A percentile compares a stretch with the other conserved stretches of the same genome.
These are phyloP conservation scores for Cladosporium cucumerinum DNA, from an alignment of 2,329 filamentous ascomycete species.

Conservation along the genomic window DNA sequence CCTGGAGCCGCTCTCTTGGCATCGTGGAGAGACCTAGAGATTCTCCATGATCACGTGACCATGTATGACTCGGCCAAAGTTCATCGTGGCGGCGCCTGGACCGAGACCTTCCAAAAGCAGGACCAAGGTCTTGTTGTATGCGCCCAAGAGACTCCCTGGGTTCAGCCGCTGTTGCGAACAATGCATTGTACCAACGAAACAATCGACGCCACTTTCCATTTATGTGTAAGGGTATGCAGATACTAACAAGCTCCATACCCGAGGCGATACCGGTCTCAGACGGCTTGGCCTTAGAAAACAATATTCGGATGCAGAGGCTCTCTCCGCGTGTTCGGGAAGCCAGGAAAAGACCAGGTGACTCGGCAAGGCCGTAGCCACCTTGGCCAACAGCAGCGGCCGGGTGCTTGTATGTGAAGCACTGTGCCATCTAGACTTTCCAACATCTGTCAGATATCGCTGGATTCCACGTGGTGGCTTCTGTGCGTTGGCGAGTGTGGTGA, in stretches of 20 bases:
- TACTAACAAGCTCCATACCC: background rate
- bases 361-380: background rate
- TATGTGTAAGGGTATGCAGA: background rate
- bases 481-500: background rate
- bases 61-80: background rate
- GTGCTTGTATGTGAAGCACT: background rate
- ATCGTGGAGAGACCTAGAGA: background rate
- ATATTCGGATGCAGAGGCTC: background rate
- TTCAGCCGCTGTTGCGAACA: background rate
- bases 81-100: background rate
- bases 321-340: background rate
- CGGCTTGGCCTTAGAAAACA: background rate
- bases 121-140: slow-evolving; percentile 1
- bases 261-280: background rate
- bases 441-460: background rate
- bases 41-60: background rate
- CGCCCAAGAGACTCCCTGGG: background rate
- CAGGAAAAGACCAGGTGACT: background rate
- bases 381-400: background rate
- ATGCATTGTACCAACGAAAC: background rate
- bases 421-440: slow-evolving; percentile 1
- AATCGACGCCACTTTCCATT: background rate
- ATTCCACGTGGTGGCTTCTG: background rate
- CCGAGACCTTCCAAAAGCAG: slow-evolving; percentile 1
- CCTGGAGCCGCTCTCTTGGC: slow-evolving; percentile 1